Base-by-base conservation (phyloP, 164 flowering plant genomes). In the Cinnamomum micranthum region DNA sequence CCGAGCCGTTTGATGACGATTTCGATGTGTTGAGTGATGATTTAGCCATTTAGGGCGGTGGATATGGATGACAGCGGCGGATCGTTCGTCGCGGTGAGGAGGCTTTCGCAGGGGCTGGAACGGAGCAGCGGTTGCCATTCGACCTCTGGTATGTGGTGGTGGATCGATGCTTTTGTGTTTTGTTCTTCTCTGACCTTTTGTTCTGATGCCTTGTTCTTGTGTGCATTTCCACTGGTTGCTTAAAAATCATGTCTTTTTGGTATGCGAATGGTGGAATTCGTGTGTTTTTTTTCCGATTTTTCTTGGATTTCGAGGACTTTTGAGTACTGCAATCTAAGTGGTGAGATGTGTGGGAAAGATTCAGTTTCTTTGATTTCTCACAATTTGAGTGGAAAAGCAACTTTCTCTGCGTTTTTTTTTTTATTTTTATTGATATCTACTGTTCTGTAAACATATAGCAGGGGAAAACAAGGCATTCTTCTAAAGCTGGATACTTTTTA, bases 71-170 rank as follows among this genome's bases (percentile, higher is more conserved):
- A 76, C 10, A 69, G 47, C 47, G 78, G 64, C 10, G 78, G 74
- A 12, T 76, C 74, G 70, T 76, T 76, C 51, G 78, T 76, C 19
- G 78, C 78, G 31, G 78, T 76, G 78, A 76, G 78, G 73, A 76
- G 78, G 78, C 65, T 76, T 65, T 70, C 78, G 22, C 78, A 71
- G 27, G 78, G 73, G 11, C 25, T 76, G 17, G 78, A 76, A 22
- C 70, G 78, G 28, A 62, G 68, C 74, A 60, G 74, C 25, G 74
- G 74, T 2, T 76, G 70, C 62, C 78, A 76, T 71, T 76, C 78
- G 7, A 64, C 74, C 9, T 76, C 78, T n/a, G 78, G 78, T 73
- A 19, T 28, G 62, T 24, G 13, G 25, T 28, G 25, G 24, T 20
- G 6, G 28, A 64, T 64, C 28, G 10, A 9, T 22, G 22, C 67